Percentiles rank a stretch among this genome's conserved stretches.
Conservation (phyloP, 2,329 filamentous ascomycete genomes). For the Colletotrichum camelliae region DNA sequence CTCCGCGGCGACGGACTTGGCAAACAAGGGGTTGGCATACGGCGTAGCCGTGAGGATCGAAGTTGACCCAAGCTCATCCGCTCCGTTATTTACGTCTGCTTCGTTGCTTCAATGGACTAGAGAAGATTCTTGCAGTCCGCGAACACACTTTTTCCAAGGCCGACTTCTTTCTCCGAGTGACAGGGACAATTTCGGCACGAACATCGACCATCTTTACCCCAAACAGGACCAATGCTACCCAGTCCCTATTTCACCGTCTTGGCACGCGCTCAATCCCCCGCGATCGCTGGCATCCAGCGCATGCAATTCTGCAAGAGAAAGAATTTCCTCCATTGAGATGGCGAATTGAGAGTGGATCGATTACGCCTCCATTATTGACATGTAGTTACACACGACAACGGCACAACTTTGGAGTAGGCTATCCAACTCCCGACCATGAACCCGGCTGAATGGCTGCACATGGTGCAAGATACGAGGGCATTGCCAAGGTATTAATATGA, state of each 20-base stretch:
- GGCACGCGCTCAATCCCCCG: background rate
- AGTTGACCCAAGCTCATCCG: background rate
- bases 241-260: slow-evolving; percentile 2
- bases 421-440: background rate
- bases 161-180: background rate
- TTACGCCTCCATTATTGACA: background rate
- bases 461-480: background rate
- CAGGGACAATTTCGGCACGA: background rate
- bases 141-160: background rate
- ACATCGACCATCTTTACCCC: background rate
- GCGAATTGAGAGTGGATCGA: background rate
- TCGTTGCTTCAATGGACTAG: background rate
- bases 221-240: background rate
- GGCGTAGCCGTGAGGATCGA: background rate
- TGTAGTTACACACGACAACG: background rate
- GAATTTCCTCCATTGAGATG: slow-evolving; percentile 5
- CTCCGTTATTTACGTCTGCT: background rate
- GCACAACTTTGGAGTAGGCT: background rate
- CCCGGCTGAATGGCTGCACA: background rate
- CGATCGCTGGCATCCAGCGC: background rate
- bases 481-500: background rate
- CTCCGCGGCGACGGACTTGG: background rate
- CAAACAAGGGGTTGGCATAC: background rate
- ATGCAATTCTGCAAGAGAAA: background rate
- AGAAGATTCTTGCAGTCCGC: background rate